Conservation (phyloP, 2,329 filamentous ascomycete genomes). For the Pseudopithomyces chartarum region DNA sequence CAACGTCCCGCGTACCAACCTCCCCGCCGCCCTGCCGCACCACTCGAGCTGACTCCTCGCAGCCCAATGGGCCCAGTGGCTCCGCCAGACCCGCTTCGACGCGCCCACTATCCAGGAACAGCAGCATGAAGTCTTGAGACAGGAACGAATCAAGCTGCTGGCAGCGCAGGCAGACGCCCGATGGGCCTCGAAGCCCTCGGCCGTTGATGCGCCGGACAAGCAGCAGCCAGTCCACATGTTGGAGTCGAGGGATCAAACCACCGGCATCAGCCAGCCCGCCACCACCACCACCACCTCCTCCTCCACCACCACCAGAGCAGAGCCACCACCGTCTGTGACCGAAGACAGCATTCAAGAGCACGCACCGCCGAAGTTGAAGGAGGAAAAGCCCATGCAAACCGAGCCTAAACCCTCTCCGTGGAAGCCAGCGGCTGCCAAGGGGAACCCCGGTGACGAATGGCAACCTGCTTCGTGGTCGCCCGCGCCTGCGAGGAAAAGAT, state of each 20-base stretch:
- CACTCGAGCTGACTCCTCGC: slow-evolving; percentile 10
- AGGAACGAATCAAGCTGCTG: slow-evolving; percentile 63
- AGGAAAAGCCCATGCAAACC: slow-evolving; percentile 26
- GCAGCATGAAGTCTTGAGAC: slow-evolving; percentile 60
- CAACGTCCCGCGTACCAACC: slow-evolving; percentile 58
- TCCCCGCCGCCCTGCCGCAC: slow-evolving; percentile 2
- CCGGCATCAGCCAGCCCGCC: slow-evolving; percentile 42
- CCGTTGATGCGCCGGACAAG: slow-evolving; percentile 60
- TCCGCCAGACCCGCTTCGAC: slow-evolving; percentile 63
- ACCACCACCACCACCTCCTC: slow-evolving; percentile 34
- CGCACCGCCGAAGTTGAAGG: slow-evolving; percentile 24
- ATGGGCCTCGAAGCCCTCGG: slow-evolving; percentile 65
- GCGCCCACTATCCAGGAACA: slow-evolving; percentile 65
- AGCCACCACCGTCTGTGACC: slow-evolving; percentile 11
- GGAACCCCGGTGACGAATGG: slow-evolving; percentile 51
- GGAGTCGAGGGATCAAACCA: slow-evolving; percentile 48
- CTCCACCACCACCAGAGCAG: slow-evolving; percentile 30
- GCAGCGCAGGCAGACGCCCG: slow-evolving; percentile 64
- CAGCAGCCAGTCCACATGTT: slow-evolving; percentile 55
- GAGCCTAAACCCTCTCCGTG: slow-evolving; percentile 47
- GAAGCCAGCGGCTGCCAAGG: slow-evolving; percentile 41
- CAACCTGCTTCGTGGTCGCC: slow-evolving; percentile 55
- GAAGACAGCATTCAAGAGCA: slow-evolving; percentile 8
- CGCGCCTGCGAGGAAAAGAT: slow-evolving; percentile 41
- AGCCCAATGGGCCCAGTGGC: slow-evolving; percentile 73